phyloP scores from a whole-genome alignment of 2,329 filamentous ascomycete genomes.

The Cercospora brassicicola region DNA sequence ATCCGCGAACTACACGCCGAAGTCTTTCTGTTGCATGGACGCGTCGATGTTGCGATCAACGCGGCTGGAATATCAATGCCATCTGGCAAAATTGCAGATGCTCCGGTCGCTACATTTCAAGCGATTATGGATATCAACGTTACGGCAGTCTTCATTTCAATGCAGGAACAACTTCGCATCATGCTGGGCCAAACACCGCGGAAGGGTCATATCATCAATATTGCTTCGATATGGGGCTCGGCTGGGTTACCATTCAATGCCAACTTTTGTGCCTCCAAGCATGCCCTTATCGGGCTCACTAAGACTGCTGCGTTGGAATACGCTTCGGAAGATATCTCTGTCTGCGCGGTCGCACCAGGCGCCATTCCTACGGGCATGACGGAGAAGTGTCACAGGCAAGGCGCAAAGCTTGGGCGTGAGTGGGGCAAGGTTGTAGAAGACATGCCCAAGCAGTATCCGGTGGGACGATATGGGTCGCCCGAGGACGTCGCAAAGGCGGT shows the following conservation, averaged over 20 bases:
- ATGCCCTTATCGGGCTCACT: background rate
- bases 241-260: background rate
- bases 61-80: background rate
- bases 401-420: background rate
- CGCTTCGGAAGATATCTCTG: background rate
- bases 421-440: background rate
- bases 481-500: background rate
- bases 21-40: background rate
- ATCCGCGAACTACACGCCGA: background rate
- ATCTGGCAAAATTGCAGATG: background rate
- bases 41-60: background rate
- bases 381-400: background rate
- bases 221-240: background rate
- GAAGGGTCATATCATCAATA: background rate
- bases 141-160: background rate
- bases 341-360: background rate
- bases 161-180: background rate
- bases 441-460: background rate
- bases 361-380: background rate
- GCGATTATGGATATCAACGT: background rate
- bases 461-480: background rate
- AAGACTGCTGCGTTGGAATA: background rate
- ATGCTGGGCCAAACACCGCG: background rate
- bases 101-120: background rate
- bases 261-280: background rate